A percentile compares a stretch with the other conserved stretches of the same genome.
Conservation (phyloP, 164 flowering plant genomes). For the Kalanchoe fedtschenkoi region DNA sequence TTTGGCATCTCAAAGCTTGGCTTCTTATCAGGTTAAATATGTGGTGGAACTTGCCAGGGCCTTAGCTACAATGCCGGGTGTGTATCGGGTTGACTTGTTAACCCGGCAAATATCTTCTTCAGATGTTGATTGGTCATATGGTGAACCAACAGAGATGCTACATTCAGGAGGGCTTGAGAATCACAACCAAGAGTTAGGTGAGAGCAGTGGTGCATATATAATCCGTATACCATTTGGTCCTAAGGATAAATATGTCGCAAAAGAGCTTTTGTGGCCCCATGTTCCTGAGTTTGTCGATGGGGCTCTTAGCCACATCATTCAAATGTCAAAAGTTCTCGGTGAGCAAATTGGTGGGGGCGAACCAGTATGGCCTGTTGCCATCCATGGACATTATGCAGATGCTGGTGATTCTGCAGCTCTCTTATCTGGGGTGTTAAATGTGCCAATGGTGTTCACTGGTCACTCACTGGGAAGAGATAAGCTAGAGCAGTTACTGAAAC, state of each 20-base stretch:
- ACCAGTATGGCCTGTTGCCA: conserved; percentile 69
- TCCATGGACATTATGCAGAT: conserved; percentile 84
- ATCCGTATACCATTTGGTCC: conserved; percentile 76
- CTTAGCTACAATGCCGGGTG: conserved; percentile 62
- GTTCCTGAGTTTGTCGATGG: conserved; percentile 75
- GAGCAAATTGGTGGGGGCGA: conserved; percentile 59
- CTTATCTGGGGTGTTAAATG: conserved; percentile 57
- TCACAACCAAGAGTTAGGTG: conserved; percentile 38
- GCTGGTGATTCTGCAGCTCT: conserved; percentile 78
- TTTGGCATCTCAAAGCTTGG: background rate
- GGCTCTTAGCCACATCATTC: conserved; percentile 55
- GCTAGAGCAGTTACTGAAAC: conserved; percentile 60
- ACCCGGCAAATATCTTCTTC: conserved; percentile 66
- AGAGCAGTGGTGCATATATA: conserved; percentile 70
- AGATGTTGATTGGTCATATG: conserved; percentile 67
- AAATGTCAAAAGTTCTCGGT: conserved; percentile 63
- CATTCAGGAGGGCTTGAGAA: conserved; percentile 24
- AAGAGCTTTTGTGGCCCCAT: conserved; percentile 72
- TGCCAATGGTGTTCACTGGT: conserved; percentile 67
- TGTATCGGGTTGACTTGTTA: conserved; percentile 65
- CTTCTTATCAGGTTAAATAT: conserved; percentile 47
- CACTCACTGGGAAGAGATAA: conserved; percentile 75
- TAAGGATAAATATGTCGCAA: conserved; percentile 49
- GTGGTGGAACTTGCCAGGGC: conserved; percentile 78
- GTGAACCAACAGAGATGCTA: conserved; percentile 70